Evolutionary conservation across 169 alveolate species (phyloP), one percentile per base, ranked within the genome.

Genomic region (Besnoitia besnoiti): DNA sequence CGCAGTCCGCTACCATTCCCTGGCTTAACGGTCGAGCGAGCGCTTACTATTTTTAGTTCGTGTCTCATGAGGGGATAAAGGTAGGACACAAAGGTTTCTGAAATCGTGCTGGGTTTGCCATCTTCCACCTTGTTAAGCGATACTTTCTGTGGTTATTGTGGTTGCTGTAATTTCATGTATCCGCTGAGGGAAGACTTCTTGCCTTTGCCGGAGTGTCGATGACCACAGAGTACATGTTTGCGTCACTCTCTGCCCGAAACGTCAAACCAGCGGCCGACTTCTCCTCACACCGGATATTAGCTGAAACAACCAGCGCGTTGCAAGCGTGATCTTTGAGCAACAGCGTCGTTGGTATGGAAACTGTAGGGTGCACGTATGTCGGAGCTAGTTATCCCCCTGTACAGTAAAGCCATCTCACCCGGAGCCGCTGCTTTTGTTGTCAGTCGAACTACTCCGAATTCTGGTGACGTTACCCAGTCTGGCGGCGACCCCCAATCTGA

Each of bases 51-150:
- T 0, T 91, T 89, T 27, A 93, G 21, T 62, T 93, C 40, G 76
- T 93, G 93, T 0, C 95, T 91, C 51, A 93, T 82, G 27, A 85
- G 37, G 0, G 95, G 95, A 62, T 93, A 80, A 0, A 93, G 33
- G 91, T 91, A 91, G n/a, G 77, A 84, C 30, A 91, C 39, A 0
- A 84, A 90, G 49, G 77, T 84, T 47, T 91, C 89, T 2, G 61
- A 14, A 27, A 91, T 59, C 44, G 47, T 47, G 21, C 62, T 0
- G 7, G 87, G 82, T 4, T 35, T 61, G 67, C 91, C 94, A 40
- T 49, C 94, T 61, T 42, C 61, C 19, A 46, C 51, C 46, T 16
- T 27, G 14, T 76, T 33, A n/a, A 91, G 91, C 1, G 80, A 51
- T 21, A 89, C 91, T 51, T 39, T 67, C 94, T 91, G 92, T 35